These are phyloP conservation scores for Suaeda aralocaspica DNA, from an alignment of 148 eudicot genomes.

Conservation along the genomic window DNA sequence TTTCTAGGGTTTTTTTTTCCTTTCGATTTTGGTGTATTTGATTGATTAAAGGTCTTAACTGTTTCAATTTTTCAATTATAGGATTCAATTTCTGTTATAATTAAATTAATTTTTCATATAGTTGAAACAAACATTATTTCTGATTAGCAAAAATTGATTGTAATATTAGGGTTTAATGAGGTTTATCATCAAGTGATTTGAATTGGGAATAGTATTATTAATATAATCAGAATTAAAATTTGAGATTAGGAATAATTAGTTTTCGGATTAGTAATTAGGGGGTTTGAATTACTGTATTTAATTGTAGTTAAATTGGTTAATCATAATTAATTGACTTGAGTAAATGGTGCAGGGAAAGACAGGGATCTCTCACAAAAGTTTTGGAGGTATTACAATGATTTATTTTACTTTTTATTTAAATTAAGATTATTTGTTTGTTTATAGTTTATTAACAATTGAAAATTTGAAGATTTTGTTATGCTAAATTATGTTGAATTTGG, in stretches of 20 bases:
- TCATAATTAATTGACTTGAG: neutral
- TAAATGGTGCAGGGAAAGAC: conserved; percentile 53
- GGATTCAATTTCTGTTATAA: no score
- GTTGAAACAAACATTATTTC: no score
- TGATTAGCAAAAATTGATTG: no score
- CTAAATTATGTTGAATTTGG: neutral
- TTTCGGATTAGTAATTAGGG: neutral
- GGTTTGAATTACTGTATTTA: neutral
- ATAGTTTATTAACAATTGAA: neutral
- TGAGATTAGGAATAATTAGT: neutral
- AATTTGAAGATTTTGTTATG: neutral
- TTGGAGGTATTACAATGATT: conserved; percentile 66
- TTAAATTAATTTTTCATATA: no score
- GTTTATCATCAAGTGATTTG: no score
- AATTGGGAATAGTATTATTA: no score
- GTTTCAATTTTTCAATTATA: neutral
- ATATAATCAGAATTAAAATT: neutral
- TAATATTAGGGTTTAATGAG: no score
- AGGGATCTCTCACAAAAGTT: conserved; percentile 67
- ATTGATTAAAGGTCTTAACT: neutral
- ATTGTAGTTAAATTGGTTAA: neutral
- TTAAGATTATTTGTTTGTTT: neutral
- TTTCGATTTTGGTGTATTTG: neutral
- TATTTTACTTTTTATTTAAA: neutral
- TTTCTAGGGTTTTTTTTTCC: neutral